Evolutionary conservation across 768 basidiomycete species (phyloP), one percentile per base, ranked within the genome.

Genomic region (Lyophyllum shimeji): DNA sequence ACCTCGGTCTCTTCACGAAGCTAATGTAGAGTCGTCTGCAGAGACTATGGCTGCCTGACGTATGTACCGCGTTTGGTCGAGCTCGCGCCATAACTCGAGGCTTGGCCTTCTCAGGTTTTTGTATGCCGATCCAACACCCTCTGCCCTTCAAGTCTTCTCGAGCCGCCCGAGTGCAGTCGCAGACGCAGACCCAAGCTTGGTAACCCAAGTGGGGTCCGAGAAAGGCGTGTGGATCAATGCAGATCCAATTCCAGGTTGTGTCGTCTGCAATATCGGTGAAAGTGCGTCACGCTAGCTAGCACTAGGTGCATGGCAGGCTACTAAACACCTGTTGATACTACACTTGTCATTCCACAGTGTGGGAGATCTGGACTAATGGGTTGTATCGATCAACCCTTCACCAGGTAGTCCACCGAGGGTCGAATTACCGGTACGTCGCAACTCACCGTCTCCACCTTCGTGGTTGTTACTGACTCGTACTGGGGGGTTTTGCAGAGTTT

Each of bases 1-100:
- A 42, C 46, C 56, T 1, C 21, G 48, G 21, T 49, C n/a, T 25
- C 13, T 31, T 31, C 6, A n/a, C 56, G 20, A 37, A 44, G 21
- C 48, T 50, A n/a, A 52, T 47, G 6, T 45, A 40, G 37, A 20
- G 0, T 12, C 40, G 23, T 17, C 15, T 13, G 7, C 69, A 90
- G 89, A 67, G 94, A 96, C 68, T 97, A 96, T 63, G 95, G 95
- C 23, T 95, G 92, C 71, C 69, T 93, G 60, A 95, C 94, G 86
- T 92, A 70, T 65, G 82, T 63, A 17, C 13, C 21, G 31, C 20
- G 40, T 39, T 11, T 40, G 17, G 49, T 42, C 27, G 3, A 37
- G 11, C 3, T 20, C 34, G 15, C 40, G 18, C 0, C 15, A 11
- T 42, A 34, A 1, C 27, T 21, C 23, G 4, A 39, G 6, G 20